Evolutionary conservation across 2,329 filamentous ascomycete genomes (phyloP).

Genomic region (Colletotrichum sp.): DNA sequence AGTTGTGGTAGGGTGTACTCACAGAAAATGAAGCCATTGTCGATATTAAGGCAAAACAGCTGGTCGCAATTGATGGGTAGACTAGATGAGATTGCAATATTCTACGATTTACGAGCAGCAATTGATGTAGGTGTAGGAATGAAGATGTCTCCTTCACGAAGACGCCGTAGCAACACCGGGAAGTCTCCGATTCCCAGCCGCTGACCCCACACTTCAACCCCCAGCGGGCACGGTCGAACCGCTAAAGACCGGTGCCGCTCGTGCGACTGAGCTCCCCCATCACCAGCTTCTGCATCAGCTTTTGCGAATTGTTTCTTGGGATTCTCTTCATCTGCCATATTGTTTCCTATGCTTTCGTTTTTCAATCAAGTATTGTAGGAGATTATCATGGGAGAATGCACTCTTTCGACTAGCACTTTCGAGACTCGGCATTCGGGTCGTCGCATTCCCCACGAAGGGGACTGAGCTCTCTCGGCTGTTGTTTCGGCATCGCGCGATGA

Average conservation of each 20-base stretch:
- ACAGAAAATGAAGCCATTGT: slow-evolving; percentile 44
- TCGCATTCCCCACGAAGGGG: background rate
- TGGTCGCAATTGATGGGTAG: background rate
- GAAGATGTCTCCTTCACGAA: background rate
- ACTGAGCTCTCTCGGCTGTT: background rate
- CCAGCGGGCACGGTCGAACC: background rate
- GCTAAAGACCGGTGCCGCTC: background rate
- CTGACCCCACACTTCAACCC: background rate
- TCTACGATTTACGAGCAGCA: background rate
- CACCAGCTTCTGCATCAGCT: background rate
- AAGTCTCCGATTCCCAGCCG: background rate
- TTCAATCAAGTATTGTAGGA: background rate
- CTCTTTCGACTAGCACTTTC: background rate
- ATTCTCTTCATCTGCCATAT: background rate
- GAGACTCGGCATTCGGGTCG: background rate
- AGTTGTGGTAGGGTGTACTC: slow-evolving; percentile 26
- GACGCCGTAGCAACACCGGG: background rate
- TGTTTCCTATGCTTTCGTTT: background rate
- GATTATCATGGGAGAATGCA: background rate
- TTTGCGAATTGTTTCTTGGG: background rate
- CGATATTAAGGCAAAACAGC: background rate
- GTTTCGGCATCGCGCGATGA: background rate
- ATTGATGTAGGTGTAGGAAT: background rate
- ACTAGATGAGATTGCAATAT: background rate
- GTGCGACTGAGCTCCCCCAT: background rate